Base-by-base conservation (phyloP, 129 eudicot genomes). In the Tanacetum coccineum region DNA sequence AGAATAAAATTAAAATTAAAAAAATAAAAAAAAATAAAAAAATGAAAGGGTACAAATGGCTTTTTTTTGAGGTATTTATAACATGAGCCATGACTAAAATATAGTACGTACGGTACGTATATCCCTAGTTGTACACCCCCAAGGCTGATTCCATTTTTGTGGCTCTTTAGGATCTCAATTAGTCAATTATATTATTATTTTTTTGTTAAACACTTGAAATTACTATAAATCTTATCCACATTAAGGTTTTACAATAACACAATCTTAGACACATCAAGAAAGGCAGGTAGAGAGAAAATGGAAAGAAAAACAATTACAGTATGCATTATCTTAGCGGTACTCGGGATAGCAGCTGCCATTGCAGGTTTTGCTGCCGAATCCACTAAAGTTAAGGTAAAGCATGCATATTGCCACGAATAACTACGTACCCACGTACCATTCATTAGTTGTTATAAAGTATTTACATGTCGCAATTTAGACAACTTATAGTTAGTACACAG, bases 291-390 rank as follows among this genome's bases (percentile, higher is more conserved):
- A 30, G 14, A 48, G 53, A 14, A 22, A n/a, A 72, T 74, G 79
- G 73, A 21, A 30, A 3, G 26, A 21, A 74, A 67, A 67, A 74
- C 56, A 9, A 50, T 59, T 67, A n/a, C 9, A 7, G 62, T 67
- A 3, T 32, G 48, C 5, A 9, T 74, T 49, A 2, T 74, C 3
- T 4, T 74, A 4, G 55, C 17, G 4, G 20, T 62, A 17, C 79
- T 67, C 13, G 74, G 79, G 14, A 17, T 74, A 50, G 79, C 48
- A n/a, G 68, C 45, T 49, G 68, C 20, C 0, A 58, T 67, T 67
- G 79, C 79, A 1, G 79, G 79, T 26, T 59, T 74, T 45, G 17
- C 15, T 13, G 74, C 69, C 0, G 79, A 74, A 67, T 61, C 74
- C 73, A 67, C 62, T 3, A 74, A 44, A 58, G 73, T 67, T 67